Conservation (phyloP, 192 early-diverging fungal species). For the Backusella tarrabulga region DNA sequence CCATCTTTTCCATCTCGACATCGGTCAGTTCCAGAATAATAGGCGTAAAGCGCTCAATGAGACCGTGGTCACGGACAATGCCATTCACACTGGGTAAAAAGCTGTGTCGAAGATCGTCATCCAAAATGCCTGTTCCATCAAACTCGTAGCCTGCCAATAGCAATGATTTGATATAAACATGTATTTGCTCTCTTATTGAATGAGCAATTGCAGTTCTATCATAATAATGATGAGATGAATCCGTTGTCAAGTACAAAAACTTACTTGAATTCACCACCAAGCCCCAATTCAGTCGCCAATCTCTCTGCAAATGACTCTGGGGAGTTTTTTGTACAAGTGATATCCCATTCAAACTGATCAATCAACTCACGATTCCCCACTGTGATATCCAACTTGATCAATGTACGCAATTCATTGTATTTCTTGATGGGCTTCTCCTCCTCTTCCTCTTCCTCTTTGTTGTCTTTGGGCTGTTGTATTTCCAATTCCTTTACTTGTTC, state of each 20-base stretch:
- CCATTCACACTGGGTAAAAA: constrained; percentile 65
- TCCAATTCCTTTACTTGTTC: constrained; percentile 5
- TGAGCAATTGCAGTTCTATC: constrained; percentile 86
- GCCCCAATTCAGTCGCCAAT: constrained; percentile 69
- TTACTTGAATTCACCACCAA: constrained; percentile 86
- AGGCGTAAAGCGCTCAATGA: constrained; percentile 59
- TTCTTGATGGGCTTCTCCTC: constrained; percentile 11
- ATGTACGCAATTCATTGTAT: constrained; percentile 68
- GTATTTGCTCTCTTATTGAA: constrained; percentile 91
- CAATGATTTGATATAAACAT: constrained; percentile 80
- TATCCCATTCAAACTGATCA: constrained; percentile 97
- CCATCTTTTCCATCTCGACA: constrained; percentile 77
- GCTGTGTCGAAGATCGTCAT: constrained; percentile 70
- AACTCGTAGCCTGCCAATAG: constrained; percentile 81
- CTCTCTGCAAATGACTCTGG: constrained; percentile 89
- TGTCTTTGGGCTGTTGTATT: not conserved
- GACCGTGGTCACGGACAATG: constrained; percentile 47
- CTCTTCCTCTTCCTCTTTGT: not conserved
- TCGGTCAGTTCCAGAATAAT: constrained; percentile 63
- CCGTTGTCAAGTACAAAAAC: not conserved
- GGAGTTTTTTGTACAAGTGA: constrained; percentile 68
- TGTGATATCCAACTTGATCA: constrained; percentile 87
- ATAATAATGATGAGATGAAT: not conserved
- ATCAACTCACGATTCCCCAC: constrained; percentile 80
- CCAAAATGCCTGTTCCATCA: constrained; percentile 69